Percentiles rank a stretch among this genome's conserved stretches.
Evolutionary conservation across 1,139 yeast genomes (phyloP).

Genomic region (Yamadazyma siamensis): DNA sequence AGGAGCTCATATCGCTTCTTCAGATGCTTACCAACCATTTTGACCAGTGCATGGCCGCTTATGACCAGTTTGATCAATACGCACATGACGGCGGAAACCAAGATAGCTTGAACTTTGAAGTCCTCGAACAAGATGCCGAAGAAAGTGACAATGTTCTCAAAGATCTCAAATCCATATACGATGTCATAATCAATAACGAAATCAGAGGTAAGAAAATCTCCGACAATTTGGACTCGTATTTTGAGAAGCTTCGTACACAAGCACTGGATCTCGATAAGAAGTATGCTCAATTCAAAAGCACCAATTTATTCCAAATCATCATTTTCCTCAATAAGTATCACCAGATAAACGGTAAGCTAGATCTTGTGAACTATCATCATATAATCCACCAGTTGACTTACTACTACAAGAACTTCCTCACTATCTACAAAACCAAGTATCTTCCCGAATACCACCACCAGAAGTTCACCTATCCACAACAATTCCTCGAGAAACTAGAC

Average conservation of each 20-base stretch:
- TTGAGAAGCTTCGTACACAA: conserved; percentile 5
- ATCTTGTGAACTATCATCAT: conserved; percentile 22
- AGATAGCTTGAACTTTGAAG: conserved; percentile 22
- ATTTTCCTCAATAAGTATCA: conserved; percentile 19
- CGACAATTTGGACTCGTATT: conserved; percentile 5
- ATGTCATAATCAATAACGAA: conserved; percentile 36
- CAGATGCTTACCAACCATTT: conserved; percentile 77
- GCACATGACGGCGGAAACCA: background rate
- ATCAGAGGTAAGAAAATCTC: conserved; percentile 27
- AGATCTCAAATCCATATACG: conserved; percentile 32
- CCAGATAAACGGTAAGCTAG: conserved; percentile 14
- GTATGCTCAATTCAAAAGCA: conserved; percentile 22
- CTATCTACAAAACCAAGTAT: conserved; percentile 35
- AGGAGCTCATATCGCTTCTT: conserved; percentile 65
- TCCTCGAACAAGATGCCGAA: conserved; percentile 28
- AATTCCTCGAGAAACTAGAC: conserved; percentile 28
- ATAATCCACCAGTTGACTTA: conserved; percentile 29
- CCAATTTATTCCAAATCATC: conserved; percentile 23
- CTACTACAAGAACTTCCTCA: conserved; percentile 36
- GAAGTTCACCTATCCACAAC: conserved; percentile 37
- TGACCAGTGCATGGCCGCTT: conserved; percentile 63
- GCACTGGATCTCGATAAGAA: conserved; percentile 4
- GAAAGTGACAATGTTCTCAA: conserved; percentile 32
- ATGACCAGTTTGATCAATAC: conserved; percentile 14
- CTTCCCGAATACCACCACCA: conserved; percentile 40